These are phyloP conservation scores for Diaporthe sp. DNA, from an alignment of 2,329 filamentous ascomycete genomes.

Conservation along the genomic window DNA sequence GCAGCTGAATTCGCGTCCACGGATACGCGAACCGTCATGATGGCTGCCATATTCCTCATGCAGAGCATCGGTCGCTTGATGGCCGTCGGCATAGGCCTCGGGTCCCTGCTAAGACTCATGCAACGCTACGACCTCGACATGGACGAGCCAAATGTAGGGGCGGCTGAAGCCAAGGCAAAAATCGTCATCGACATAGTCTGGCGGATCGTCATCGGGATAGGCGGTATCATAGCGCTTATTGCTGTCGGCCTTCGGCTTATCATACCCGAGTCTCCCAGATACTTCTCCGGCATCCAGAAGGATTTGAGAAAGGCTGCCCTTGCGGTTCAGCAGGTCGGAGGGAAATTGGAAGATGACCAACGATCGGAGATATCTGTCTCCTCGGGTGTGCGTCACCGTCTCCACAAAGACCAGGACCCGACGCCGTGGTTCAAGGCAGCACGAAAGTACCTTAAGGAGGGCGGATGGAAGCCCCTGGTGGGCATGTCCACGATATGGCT, in stretches of 20 bases:
- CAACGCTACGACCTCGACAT: not conserved
- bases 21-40: conserved; percentile 45
- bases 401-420: not conserved
- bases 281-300: conserved; percentile 44
- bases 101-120: conserved; percentile 31
- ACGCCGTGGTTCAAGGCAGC: conserved; percentile 41
- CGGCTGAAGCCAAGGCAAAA: conserved; percentile 40
- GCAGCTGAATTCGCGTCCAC: conserved; percentile 49
- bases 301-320: conserved; percentile 42
- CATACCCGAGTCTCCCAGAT: conserved; percentile 64
- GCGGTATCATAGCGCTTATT: conserved; percentile 60
- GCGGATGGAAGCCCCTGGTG: conserved; percentile 50
- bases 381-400: not conserved
- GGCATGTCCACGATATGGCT: conserved; percentile 65
- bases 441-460: conserved; percentile 47
- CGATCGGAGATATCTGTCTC: conserved; percentile 13
- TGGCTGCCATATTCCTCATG: conserved; percentile 48
- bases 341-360: conserved; percentile 5
- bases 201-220: conserved; percentile 64
- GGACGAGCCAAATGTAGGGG: conserved; percentile 5
- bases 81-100: conserved; percentile 42
- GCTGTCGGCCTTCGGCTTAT: conserved; percentile 62
- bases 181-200: conserved; percentile 61
- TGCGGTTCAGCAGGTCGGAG: conserved; percentile 26
- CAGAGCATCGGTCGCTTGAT: conserved; percentile 46